Evolutionary conservation across 2,329 filamentous ascomycete species (phyloP), one percentile per base, ranked within the genome.

Genomic region (Penicillium sp.): DNA sequence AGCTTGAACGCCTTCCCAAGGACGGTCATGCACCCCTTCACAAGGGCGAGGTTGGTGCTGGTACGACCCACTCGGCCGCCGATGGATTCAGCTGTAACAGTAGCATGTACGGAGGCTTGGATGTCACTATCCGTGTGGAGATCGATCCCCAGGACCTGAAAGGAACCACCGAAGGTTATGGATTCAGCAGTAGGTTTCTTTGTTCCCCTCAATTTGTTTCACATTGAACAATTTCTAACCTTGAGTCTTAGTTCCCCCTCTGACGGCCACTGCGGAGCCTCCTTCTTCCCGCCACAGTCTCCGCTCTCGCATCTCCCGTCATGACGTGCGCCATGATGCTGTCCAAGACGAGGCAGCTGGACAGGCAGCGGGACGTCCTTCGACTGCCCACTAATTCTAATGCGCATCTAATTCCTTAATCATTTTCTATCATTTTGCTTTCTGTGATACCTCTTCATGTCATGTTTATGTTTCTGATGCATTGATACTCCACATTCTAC

Each of bases 21-120:
- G 80, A 92, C 75, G 87, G 87, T 1, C 90, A 93, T 68, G 79
- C 83, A 1, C 84, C 88, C 24, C 81, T 97, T 39, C 89, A 93
- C 70, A 75, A 77, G 4, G 93, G 93, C 47, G 93, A 97, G 72
- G 75, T 86, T n/a, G 79, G 83, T 47, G 90, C 90, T 0, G 93
- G 93, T 3, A 92, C 91, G 0, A 79, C 77, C 29, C 92, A 97
- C 77, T 86, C 84, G 56, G 90, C 92, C 13, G 89, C 91, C 2
- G 75, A 77, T 63, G 78, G 78, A 1, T 60, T 77, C 47, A 73
- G 66, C 59, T 70, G 60, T 53, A 62, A 66, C 8, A 75, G 75
- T 21, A 63, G 67, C 37, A 69, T 78, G 64, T 63, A 67, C 43
- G 77, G 77, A 33, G 77, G 77, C 2, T 62, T 81, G 57, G 77